A percentile compares a stretch with the other conserved stretches of the same genome.
Conservation (phyloP, 257 asterid species). For the Nicotiana knightiana region DNA sequence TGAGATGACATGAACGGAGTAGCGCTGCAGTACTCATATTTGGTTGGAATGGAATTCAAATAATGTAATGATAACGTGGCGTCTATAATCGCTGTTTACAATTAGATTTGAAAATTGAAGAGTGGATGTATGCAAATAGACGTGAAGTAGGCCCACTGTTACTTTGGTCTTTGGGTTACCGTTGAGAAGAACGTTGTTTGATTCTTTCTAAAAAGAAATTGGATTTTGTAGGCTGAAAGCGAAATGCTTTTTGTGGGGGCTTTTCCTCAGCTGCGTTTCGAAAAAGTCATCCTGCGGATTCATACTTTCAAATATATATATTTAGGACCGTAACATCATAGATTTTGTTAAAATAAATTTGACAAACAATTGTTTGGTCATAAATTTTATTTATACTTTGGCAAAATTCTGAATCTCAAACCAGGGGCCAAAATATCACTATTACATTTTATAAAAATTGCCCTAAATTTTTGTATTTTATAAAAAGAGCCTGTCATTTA, state of each 20-base stretch:
- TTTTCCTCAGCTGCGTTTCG: neutral
- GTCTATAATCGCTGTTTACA: neutral
- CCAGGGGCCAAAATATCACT: no score
- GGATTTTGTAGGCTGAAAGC: neutral
- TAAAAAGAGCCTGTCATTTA: no score
- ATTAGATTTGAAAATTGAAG: neutral
- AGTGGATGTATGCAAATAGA: neutral
- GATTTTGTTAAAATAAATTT: no score
- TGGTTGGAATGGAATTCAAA: neutral
- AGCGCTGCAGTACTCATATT: neutral
- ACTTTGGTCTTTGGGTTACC: neutral
- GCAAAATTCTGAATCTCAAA: no score
- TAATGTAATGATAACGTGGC: neutral
- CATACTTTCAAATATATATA: neutral
- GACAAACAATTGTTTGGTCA: no score
- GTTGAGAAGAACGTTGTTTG: slow-evolving; percentile 8
- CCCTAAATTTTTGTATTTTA: no score
- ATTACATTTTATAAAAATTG: no score
- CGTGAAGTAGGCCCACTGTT: neutral
- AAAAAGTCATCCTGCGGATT: neutral
- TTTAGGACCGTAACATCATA: no score
- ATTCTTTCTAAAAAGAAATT: neutral
- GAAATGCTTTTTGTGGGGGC: neutral
- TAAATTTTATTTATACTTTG: no score
- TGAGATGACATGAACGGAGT: neutral